Base-by-base conservation (phyloP, 495 filamentous ascomycete species). In the Bombardia bombarda region DNA sequence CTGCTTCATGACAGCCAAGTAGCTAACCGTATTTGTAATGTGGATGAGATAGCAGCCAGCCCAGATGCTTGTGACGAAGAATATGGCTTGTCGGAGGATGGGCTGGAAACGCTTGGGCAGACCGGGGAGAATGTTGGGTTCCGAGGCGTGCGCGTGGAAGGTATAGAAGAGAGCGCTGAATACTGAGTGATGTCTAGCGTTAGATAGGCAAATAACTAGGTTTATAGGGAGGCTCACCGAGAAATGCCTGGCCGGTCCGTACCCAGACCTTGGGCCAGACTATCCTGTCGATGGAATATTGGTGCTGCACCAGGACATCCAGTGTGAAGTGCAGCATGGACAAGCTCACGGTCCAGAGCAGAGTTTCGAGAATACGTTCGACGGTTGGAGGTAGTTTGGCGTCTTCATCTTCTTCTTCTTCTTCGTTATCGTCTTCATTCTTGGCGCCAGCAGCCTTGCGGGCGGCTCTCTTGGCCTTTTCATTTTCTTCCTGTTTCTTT, bases 1-100 rank as follows among this genome's bases (percentile, higher is more conserved):
- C 42, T 77, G 80, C 68, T 94, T 93, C 92, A 98, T 90, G 3
- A 95, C 80, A 9, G 80, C 85, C 56, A 87, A 81, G 53, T 95
- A 95, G 0, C 80, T 78, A 40, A 79, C 73, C 22, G 64, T 71
- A 55, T 95, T 98, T 4, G 84, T 87, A 16, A 87, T 79, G 43
- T 82, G 66, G 28, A 97, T 81, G 28, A 95, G 68, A 61, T 86
- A 87, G 59, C 74, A 82, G 5, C 92, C 92, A 0, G 77, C 68
- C 9, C 38, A 59, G 7, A 80, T 50, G 37, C 77, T 72, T 16
- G 68, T 57, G 10, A 47, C 47, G 32, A 83, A 70, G 63, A 87
- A 86, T 39, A 86, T 64, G 3, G 72, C 8, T 51, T 89, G 83
- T 20, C 70, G 73, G 8, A 78, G 52, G 3, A 64, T 45, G 18